Evolutionary conservation across 129 eudicot genomes (phyloP).

Genomic region (Calendula officinalis): DNA sequence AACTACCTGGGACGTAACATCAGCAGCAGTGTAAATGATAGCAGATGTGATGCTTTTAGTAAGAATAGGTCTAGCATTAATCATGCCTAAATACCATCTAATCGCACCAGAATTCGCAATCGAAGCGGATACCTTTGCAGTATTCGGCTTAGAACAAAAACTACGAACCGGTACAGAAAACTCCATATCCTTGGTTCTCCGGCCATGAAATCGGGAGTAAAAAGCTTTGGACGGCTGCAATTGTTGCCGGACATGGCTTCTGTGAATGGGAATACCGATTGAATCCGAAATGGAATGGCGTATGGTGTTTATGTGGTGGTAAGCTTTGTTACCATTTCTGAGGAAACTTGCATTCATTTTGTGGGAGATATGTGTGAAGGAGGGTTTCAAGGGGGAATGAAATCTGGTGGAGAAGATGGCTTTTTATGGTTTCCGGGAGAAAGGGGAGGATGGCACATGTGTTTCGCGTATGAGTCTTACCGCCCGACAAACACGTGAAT

Average conservation of each 20-base stretch:
- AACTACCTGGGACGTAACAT: conserved; percentile 78
- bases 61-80: conserved; percentile 69
- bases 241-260: background rate
- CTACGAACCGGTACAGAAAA: too few relatives aligned
- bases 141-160: background rate
- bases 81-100: conserved; percentile 71
- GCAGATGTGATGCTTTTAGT: conserved; percentile 79
- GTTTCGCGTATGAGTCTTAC: conserved; percentile 4
- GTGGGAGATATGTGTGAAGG: background rate
- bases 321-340: conserved; percentile 15
- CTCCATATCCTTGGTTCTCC: conserved; percentile 10
- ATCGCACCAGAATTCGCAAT: conserved; percentile 44
- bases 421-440: conserved; percentile 11
- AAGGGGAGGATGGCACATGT: conserved; percentile 11
- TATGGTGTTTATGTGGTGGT: background rate
- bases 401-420: background rate
- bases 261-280: conserved; percentile 18
- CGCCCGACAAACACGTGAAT: conserved; percentile 9
- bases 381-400: background rate
- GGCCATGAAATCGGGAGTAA: conserved; percentile 27
- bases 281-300: conserved; percentile 26
- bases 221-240: conserved; percentile 25
- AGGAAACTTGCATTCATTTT: conserved; percentile 31
- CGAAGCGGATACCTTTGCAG: conserved; percentile 27
- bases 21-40: conserved; percentile 75